phyloP scores from a whole-genome alignment of 2,329 filamentous ascomycete genomes.

The Aureobasidium sp. region DNA sequence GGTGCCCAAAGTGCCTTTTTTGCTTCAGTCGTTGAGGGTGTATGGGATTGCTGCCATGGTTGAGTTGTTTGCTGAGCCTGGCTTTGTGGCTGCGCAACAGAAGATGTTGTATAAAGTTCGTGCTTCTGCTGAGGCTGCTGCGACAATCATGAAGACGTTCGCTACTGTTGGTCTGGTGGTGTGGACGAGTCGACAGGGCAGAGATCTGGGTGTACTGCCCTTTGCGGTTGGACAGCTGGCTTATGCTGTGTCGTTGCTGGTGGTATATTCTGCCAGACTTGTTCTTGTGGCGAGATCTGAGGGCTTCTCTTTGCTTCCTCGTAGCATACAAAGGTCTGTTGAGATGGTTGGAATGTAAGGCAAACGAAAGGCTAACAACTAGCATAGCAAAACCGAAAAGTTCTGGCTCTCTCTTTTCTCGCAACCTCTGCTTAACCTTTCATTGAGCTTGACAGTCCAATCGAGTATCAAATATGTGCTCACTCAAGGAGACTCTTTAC shows the following conservation, averaged over 20 bases:
- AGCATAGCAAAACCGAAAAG: conserved; percentile 24
- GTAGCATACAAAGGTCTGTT: conserved; percentile 12
- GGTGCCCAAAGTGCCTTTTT: conserved; percentile 53
- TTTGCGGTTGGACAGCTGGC: conserved; percentile 81
- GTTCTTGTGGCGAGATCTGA: conserved; percentile 47
- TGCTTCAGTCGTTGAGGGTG: conserved; percentile 49
- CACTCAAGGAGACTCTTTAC: conserved; percentile 87
- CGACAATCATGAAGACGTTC: conserved; percentile 70
- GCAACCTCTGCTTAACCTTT: conserved; percentile 61
- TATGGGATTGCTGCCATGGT: conserved; percentile 55
- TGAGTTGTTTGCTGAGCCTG: conserved; percentile 80
- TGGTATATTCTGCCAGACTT: conserved; percentile 63
- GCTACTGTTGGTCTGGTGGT: conserved; percentile 66
- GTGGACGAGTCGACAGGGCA: conserved; percentile 48
- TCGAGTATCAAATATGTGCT: conserved; percentile 86
- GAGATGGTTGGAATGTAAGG: not conserved
- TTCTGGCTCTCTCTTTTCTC: conserved; percentile 61
- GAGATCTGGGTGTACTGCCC: conserved; percentile 68
- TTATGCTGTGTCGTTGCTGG: conserved; percentile 63
- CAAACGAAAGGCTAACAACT: not conserved
- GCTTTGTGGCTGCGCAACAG: conserved; percentile 81
- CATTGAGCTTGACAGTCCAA: conserved; percentile 78
- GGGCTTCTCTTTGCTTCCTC: conserved; percentile 62
- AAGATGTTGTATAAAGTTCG: conserved; percentile 72
- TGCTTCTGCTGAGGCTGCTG: conserved; percentile 74